Percentiles rank a stretch among this genome's conserved stretches.
phyloP scores from a whole-genome alignment of 805 yeast genomes.

The Cyberlindnera maritima region DNA sequence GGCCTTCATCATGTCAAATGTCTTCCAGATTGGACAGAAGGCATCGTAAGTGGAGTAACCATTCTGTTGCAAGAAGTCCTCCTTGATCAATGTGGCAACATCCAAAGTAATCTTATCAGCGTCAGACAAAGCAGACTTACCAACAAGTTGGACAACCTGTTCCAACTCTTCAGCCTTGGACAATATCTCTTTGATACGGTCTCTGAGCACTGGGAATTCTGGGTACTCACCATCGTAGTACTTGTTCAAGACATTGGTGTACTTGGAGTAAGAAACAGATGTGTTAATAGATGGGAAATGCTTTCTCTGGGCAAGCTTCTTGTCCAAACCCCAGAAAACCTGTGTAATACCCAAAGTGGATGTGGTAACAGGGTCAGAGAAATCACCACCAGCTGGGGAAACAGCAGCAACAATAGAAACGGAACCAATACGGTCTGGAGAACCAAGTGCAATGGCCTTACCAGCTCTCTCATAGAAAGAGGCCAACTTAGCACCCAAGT shows the following conservation, averaged over 20 bases:
- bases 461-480: constrained; percentile 99
- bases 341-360: constrained; percentile 99
- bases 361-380: constrained; percentile 99
- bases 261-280: constrained; percentile 93
- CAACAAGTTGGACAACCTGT: constrained; percentile 98
- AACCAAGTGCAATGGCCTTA: constrained; percentile 90
- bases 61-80: constrained; percentile 98
- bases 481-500: constrained; percentile 97
- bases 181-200: constrained; percentile 88
- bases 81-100: constrained; percentile 87
- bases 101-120: constrained; percentile 95
- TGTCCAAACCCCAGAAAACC: constrained; percentile 99
- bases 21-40: constrained; percentile 99
- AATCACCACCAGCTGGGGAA: constrained; percentile 99
- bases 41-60: constrained; percentile 98
- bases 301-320: constrained; percentile 98
- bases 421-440: constrained; percentile 94
- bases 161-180: constrained; percentile 98
- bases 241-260: constrained; percentile 80
- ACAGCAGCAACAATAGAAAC: constrained; percentile 99
- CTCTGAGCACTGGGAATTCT: constrained; percentile 87
- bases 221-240: constrained; percentile 86
- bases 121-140: constrained; percentile 96
- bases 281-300: constrained; percentile 99
- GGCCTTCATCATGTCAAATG: constrained; percentile 96